phyloP scores from a whole-genome alignment of 2,329 filamentous ascomycete genomes.

The Myriosclerotinia curreyana region DNA sequence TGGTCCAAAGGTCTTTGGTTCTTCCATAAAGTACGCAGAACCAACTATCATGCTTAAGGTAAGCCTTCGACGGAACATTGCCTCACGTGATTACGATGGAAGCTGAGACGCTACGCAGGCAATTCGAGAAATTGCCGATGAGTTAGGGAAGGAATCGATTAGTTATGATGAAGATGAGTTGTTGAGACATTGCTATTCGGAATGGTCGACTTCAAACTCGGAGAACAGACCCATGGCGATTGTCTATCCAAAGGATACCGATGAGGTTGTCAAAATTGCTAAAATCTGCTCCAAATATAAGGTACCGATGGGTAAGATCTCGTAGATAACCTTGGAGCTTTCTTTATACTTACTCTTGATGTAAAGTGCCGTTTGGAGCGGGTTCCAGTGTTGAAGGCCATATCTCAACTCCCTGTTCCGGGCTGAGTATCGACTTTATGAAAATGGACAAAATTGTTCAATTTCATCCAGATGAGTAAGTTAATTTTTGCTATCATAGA shows the following conservation, averaged over 20 bases:
- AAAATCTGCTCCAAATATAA: constrained; percentile 72
- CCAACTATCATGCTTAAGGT: constrained; percentile 19
- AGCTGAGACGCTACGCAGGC: constrained; percentile 16
- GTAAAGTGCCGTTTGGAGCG: background rate
- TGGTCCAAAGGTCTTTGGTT: background rate
- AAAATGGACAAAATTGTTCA: constrained; percentile 79
- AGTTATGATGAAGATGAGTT: constrained; percentile 50
- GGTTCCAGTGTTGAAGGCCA: background rate
- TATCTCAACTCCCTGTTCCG: constrained; percentile 75
- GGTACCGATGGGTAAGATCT: constrained; percentile 63
- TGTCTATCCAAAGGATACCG: constrained; percentile 58
- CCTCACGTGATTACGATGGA: background rate
- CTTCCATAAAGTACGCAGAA: constrained; percentile 20
- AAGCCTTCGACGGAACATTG: background rate
- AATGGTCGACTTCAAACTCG: constrained; percentile 59
- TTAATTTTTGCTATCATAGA: background rate
- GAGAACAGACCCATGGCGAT: constrained; percentile 59
- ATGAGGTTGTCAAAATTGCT: constrained; percentile 58
- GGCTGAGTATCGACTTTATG: constrained; percentile 82
- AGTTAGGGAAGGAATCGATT: constrained; percentile 10
- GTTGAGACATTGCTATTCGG: constrained; percentile 58
- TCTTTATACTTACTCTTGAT: background rate
- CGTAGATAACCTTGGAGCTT: constrained; percentile 40
- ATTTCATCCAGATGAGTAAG: constrained; percentile 69
- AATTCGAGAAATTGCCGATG: constrained; percentile 12